These are phyloP conservation scores for Dactylonectria macrodidyma DNA, from an alignment of 2,329 filamentous ascomycete species.

Conservation along the genomic window DNA sequence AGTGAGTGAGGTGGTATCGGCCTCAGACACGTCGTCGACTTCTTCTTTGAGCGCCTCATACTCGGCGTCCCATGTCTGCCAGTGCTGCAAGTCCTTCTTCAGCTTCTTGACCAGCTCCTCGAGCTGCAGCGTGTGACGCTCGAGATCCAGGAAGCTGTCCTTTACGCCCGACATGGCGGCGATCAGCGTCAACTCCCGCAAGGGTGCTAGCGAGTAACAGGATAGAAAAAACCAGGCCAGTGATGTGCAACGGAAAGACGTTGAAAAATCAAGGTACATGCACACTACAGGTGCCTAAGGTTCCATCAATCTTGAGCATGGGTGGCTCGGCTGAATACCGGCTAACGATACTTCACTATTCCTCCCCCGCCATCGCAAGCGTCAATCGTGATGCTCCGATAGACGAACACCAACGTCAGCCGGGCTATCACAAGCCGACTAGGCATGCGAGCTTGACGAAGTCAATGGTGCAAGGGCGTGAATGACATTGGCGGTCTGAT, in stretches of 20 bases:
- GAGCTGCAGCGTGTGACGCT: slow-evolving; percentile 81
- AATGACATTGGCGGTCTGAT: slow-evolving; percentile 22
- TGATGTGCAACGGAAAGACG: slow-evolving; percentile 17
- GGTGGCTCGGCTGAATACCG: slow-evolving; percentile 44
- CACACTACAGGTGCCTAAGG: not conserved
- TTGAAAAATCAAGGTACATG: slow-evolving; percentile 18
- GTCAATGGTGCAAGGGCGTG: slow-evolving; percentile 17
- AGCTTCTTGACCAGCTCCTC: slow-evolving; percentile 81
- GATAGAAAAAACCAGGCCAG: slow-evolving; percentile 31
- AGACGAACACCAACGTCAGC: not conserved
- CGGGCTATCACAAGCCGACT: not conserved
- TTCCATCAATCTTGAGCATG: not conserved
- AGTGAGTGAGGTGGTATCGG: slow-evolving; percentile 65
- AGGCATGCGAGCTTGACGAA: not conserved
- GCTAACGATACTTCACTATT: slow-evolving; percentile 35
- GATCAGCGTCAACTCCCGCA: slow-evolving; percentile 27
- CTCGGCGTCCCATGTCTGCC: slow-evolving; percentile 92
- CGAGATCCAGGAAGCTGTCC: slow-evolving; percentile 76
- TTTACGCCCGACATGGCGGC: slow-evolving; percentile 57
- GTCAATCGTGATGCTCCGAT: not conserved
- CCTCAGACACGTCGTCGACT: slow-evolving; percentile 69
- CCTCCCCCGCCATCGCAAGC: not conserved
- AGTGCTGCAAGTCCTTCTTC: slow-evolving; percentile 83
- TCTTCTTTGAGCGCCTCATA: slow-evolving; percentile 93
- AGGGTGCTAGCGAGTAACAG: slow-evolving; percentile 22